Conservation (phyloP, 352 stramenopile species). For the Phytophthora chlamydospora region DNA sequence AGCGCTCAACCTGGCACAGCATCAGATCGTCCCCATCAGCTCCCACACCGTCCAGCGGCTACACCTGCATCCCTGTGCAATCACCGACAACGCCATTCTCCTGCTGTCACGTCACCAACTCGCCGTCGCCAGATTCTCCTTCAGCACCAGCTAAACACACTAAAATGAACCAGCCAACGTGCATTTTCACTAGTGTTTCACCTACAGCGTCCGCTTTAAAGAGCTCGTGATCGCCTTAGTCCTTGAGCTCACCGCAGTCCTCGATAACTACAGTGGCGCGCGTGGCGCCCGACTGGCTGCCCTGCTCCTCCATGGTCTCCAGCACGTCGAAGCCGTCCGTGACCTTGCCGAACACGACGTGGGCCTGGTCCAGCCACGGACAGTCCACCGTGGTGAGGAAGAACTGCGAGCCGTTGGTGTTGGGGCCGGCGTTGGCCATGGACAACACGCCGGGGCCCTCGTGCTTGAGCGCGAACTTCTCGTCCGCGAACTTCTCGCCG, state of each 20-base stretch:
- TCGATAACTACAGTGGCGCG: conserved; percentile 91
- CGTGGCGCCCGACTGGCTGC: conserved; percentile 91
- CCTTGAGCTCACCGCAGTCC: conserved; percentile 94
- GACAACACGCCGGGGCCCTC: conserved; percentile 89
- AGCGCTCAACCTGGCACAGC: conserved; percentile 29
- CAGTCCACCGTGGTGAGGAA: conserved; percentile 96
- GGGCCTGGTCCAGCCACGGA: conserved; percentile 87
- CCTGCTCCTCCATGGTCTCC: conserved; percentile 95
- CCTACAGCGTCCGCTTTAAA: neutral
- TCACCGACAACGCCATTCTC: conserved; percentile 4
- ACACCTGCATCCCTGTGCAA: conserved; percentile 10
- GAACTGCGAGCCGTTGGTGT: conserved; percentile 99
- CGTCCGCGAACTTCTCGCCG: conserved; percentile 94
- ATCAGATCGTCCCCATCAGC: conserved; percentile 25
- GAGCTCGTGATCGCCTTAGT: conserved; percentile 32
- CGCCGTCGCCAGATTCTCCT: conserved; percentile 17
- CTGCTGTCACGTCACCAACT: conserved; percentile 23
- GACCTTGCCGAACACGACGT: conserved; percentile 93
- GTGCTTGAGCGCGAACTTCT: conserved; percentile 97
- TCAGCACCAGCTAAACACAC: conserved; percentile 10
- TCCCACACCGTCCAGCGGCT: conserved; percentile 9
- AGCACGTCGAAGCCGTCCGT: conserved; percentile 97
- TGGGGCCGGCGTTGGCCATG: conserved; percentile 97
- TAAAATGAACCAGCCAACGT: neutral
- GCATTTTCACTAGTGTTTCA: conserved; percentile 10